Percentiles rank a stretch among this genome's conserved stretches.
Evolutionary conservation across 129 eudicot species (phyloP).

Genomic region (Centaurea solstitialis): DNA sequence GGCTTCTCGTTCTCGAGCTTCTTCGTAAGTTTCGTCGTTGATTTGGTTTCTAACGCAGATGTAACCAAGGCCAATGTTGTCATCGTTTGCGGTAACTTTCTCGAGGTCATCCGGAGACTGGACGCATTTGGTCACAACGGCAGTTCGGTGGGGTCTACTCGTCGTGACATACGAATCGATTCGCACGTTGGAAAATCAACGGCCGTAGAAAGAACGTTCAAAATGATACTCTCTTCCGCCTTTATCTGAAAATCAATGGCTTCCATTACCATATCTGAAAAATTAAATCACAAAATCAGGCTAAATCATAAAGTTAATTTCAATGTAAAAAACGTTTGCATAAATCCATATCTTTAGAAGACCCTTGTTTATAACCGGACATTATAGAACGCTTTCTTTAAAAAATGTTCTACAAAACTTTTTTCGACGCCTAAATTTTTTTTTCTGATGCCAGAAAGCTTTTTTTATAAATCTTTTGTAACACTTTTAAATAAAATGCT

Average conservation of each 20-base stretch:
- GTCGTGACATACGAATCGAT: constrained; percentile 7
- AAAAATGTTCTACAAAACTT: too few relatives aligned
- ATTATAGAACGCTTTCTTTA: too few relatives aligned
- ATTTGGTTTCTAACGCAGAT: constrained; percentile 17
- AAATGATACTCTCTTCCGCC: constrained; percentile 20
- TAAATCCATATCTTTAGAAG: too few relatives aligned
- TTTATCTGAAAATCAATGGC: too few relatives aligned
- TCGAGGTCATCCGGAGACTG: constrained; percentile 20
- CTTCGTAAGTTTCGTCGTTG: constrained; percentile 11
- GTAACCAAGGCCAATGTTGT: constrained; percentile 22
- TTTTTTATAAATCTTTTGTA: too few relatives aligned
- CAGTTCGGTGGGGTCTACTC: constrained; percentile 8
- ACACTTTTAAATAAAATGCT: too few relatives aligned
- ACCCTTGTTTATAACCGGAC: too few relatives aligned
- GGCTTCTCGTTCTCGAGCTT: constrained; percentile 17
- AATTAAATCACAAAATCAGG: too few relatives aligned
- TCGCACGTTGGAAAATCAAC: constrained; percentile 14
- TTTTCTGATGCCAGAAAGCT: too few relatives aligned
- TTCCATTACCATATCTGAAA: constrained; percentile 4
- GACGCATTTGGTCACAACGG: constrained; percentile 3
- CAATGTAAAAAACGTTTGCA: too few relatives aligned
- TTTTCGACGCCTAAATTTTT: too few relatives aligned
- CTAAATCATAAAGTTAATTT: too few relatives aligned
- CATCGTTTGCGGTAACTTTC: constrained; percentile 35
- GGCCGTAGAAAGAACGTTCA: constrained; percentile 17